Base-by-base conservation (phyloP, 495 filamentous ascomycete genomes). In the Sphaerosporella brunnea region DNA sequence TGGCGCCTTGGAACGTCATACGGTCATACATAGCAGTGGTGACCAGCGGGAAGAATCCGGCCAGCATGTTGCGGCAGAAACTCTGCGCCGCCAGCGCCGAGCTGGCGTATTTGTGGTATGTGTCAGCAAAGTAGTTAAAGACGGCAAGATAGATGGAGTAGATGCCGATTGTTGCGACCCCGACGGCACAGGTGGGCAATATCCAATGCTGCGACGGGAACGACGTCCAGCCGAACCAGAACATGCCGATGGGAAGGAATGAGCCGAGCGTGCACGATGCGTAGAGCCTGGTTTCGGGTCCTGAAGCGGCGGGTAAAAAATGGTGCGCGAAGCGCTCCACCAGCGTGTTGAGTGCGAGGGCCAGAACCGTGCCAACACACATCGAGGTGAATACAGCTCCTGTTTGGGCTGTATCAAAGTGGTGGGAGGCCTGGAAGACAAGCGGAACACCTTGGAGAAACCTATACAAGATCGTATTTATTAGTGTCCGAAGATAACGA, bases 91-190 rank as follows among this genome's bases (percentile, higher is more conserved):
- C 88, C 37, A 95, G 67, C 2, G 87, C 87, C 7, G 81, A 90
- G 45, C 77, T 83, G 1, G 87, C 84, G 54, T 84, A 93, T 0
- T 72, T 68, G 58, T 84, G 79, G 61, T 93, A 96, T 1, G 74
- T 80, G 62, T 94, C 88, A n/a, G 86, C 85, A 11, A 94, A 71
- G 53, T 94, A 94, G 55, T 94, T 96, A 66, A 94, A 94, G 0
- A 83, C 79, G 1, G 87, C 82, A 4, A 96, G 68, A 58, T 94
- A 95, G 36, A 95, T 75, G 35, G 75, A 77, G 58, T 83, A 84
- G 44, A 96, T 92, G 8, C 87, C 87, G 68, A 93, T 82, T 0
- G 80, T 92, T 2, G 84, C 77, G 49, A 79, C 73, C 0, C 66
- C 73, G 39, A 94, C 68, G 0, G 74, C 78, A 16, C 92, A 60